These are phyloP conservation scores for Physcomitrellopsis africana DNA, from an alignment of 225 moss, liverwort and hornwort genomes.

Conservation along the genomic window DNA sequence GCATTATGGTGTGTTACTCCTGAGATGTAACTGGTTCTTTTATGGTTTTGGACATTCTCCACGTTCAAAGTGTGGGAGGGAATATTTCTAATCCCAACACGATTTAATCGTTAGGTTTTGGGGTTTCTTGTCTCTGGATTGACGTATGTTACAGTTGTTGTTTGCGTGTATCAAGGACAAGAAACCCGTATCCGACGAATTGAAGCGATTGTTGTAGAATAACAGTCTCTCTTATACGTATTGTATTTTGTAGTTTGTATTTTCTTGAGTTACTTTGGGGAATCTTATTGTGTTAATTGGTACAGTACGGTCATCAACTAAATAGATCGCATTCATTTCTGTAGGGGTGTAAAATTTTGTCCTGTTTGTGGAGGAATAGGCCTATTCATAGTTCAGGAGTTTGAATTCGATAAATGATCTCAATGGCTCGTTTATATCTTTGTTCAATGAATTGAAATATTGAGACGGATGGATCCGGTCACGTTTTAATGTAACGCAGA, in stretches of 20 bases:
- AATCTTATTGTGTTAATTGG: background rate
- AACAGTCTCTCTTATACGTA: background rate
- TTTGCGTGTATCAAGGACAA: too few relatives aligned
- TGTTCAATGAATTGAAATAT: background rate
- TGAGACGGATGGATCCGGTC: background rate
- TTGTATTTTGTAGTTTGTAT: background rate
- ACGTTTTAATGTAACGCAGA: background rate
- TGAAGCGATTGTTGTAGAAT: too few relatives aligned
- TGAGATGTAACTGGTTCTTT: background rate
- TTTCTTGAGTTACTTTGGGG: background rate
- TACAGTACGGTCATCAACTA: background rate
- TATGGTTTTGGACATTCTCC: background rate
- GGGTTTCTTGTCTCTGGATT: background rate
- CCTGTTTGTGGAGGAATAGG: background rate
- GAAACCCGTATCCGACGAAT: too few relatives aligned
- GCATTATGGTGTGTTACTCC: background rate
- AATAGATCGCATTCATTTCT: background rate
- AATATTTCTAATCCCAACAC: background rate
- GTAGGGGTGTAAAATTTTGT: conserved; percentile 2
- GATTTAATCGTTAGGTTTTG: background rate
- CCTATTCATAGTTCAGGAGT: background rate
- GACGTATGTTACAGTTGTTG: too few relatives aligned
- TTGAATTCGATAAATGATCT: background rate
- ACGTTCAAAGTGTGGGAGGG: background rate
- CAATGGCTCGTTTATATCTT: background rate